Evolutionary conservation across 192 early-diverging fungal genomes (phyloP), one percentile per base, ranked within the genome.

Genomic region (Gonapodya prolifera): DNA sequence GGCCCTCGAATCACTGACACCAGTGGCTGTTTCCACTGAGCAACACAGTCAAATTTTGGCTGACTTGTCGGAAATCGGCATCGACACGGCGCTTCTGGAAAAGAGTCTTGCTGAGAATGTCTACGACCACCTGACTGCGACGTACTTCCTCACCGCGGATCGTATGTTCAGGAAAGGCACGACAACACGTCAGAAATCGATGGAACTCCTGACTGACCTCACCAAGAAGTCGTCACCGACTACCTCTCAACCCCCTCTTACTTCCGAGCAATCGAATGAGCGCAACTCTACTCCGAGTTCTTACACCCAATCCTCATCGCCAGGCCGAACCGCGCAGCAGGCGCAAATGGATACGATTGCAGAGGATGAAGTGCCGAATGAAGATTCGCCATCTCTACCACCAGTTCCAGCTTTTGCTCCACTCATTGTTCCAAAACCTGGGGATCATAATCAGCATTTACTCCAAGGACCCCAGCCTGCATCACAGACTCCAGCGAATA

Each of bases 121-220:
- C 0, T 89, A 89, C 76, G 88, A 89, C 78, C 84, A 85, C 34
- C 79, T 88, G 35, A 77, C 87, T 23, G 88, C 88, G 23, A 87
- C 88, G 2, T 89, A 85, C 78, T 89, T 81, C 76, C 75, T 89
- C 75, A 83, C 85, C 32, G 87, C 87, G 17, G 88, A 89, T 79
- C 79, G 83, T 33, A 75, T 78, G 45, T 84, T 83, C 73, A 73
- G 82, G 75, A 75, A 80, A 34, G 83, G 83, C 1, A 35, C 77
- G 1, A 76, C 75, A 33, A 73, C 30, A n/a, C 73, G 30, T 30
- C 78, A 87, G 28, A 34, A 78, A 35, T 35, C 79, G 23, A 79
- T 81, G 0, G 82, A 76, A 16, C 45, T 61, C 45, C 45, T 61
- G 78, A 76, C 18, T 78, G 76, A 29, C 74, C 80, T 33, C 76